Evolutionary conservation across 1,284 basidiomycete species (phyloP).

Genomic region (Ceratobasidium sp.): DNA sequence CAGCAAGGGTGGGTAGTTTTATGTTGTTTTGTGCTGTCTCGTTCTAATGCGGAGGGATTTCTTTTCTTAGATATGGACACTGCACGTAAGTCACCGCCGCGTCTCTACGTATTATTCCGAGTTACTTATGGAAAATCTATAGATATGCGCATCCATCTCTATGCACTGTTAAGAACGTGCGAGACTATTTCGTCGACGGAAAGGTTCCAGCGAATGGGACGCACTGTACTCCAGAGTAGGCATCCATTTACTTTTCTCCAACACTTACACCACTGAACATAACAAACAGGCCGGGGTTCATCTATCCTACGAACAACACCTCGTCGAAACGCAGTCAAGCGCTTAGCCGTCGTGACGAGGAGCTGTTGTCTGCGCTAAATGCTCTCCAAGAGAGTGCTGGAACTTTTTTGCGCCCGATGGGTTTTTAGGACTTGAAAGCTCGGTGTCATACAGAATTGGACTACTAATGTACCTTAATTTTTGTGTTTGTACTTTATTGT

Average conservation of each 20-base stretch:
- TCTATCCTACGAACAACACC: conserved; percentile 8
- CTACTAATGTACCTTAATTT: too few relatives aligned
- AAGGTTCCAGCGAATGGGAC: conserved; percentile 45
- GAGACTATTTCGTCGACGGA: conserved; percentile 48
- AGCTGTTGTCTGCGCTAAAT: too few relatives aligned
- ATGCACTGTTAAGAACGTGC: conserved; percentile 46
- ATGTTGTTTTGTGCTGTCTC: neutral
- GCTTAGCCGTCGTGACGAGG: neutral
- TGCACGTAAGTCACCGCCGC: conserved; percentile 41
- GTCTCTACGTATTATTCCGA: too few relatives aligned
- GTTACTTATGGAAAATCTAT: too few relatives aligned
- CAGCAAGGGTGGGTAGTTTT: conserved; percentile 45
- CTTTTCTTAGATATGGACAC: conserved; percentile 46
- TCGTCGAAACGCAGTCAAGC: neutral
- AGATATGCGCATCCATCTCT: conserved; percentile 46
- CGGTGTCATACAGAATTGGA: too few relatives aligned
- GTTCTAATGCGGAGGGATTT: neutral
- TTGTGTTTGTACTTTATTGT: too few relatives aligned
- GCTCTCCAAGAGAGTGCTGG: too few relatives aligned
- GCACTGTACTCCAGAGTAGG: conserved; percentile 42
- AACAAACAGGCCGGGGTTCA: conserved; percentile 6
- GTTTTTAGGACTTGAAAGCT: too few relatives aligned
- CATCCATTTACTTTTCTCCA: neutral
- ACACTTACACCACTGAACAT: neutral
- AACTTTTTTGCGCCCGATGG: too few relatives aligned